Base-by-base conservation (phyloP, 257 asterid genomes). In the Solanum medicagineum region DNA sequence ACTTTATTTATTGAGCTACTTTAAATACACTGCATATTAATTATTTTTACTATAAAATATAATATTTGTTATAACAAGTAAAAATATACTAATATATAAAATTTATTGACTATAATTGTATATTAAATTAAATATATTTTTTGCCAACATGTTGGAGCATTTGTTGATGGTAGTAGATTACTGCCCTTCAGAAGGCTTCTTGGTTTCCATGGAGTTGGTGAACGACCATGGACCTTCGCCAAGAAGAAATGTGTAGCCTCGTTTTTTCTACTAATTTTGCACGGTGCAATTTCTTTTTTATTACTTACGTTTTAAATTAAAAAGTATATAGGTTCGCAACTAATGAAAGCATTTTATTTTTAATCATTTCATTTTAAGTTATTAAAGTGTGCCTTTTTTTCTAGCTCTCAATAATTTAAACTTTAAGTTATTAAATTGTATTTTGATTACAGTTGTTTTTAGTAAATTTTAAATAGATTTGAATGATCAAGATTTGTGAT, bases 1-100 rank as follows among this genome's bases (percentile, higher is more conserved):
- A 5, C 0, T 0, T 8, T 1, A 11, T 12, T 62, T 22, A 5
- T 62, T n/a, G 3, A 62, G 1, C 5, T 62, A 12, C 1, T 0
- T 16, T 62, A 22, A 62, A 62, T 8, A 12, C 11, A 7, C 0
- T 62, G 5, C 7, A 1, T 36, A 24, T 62, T 22, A 5, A 11
- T 62, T 62, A 62, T 62, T 11, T 12, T 62, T 62, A 60, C n/a
- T 59, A 5, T 62, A 22, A 62, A n/a, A 62, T 12, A 62, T 62
- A 62, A 22, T 22, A 3, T 2, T 62, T 6, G 0, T 62, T 11
- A 12, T 62, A 62, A 63, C 36, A 63, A 62, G 8, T 12, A 6
- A 63, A 24, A 63, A 6, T 10, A 24, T 5, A 2, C 3, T n/a
- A 62, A 22, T 14, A 24, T 62, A 62, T 11, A 9, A 12, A 11